Evolutionary conservation across 345 rosid genomes (phyloP), one percentile per base, ranked within the genome.

Genomic region (Corchorus olitorius): DNA sequence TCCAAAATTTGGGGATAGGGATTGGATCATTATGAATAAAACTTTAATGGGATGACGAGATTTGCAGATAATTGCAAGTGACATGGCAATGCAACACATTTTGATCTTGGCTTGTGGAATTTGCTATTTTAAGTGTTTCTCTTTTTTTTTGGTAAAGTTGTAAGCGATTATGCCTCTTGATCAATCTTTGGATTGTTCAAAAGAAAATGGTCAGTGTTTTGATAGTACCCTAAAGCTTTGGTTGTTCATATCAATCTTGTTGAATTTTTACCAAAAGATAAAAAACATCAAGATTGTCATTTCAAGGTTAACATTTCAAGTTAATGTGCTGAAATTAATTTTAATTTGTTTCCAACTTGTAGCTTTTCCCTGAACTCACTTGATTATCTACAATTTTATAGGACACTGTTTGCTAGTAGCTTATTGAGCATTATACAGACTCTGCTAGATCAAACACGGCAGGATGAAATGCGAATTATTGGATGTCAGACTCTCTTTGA

Each of bases 331-430:
- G 22, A 61, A 60, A 12, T 58, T 59, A 45, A 22, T 60, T 58
- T 61, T 59, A 46, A 46, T 14, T 46, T 60, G 22, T 54, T 61
- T 59, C 53, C 8, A 34, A n/a, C 34, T 54, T 53, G 62, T 48
- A 74, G 77, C 17, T 49, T 74, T 63, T 20, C 58, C 66, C 34
- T 49, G 15, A 63, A 63, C 69, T 61, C 48, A 74, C 12, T 34
- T 63, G 61, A 33, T 65, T 59, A 48, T 58, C 19, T 34, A 45
- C 66, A 69, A 79, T 76, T 81, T 83, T 54, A 17, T 88, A 92
- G 98, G 86, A 89, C 99, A 78, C 85, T 93, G 49, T 93, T 90
- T 84, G 87, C 98, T 67, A 90, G 88, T 87, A 93, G 98, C 85
- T 92, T 91, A 66, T 70, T 94, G 76, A 90, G 88, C 88, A 86